phyloP scores from a whole-genome alignment of 768 basidiomycete genomes.

The Kwoniella dejecticola region DNA sequence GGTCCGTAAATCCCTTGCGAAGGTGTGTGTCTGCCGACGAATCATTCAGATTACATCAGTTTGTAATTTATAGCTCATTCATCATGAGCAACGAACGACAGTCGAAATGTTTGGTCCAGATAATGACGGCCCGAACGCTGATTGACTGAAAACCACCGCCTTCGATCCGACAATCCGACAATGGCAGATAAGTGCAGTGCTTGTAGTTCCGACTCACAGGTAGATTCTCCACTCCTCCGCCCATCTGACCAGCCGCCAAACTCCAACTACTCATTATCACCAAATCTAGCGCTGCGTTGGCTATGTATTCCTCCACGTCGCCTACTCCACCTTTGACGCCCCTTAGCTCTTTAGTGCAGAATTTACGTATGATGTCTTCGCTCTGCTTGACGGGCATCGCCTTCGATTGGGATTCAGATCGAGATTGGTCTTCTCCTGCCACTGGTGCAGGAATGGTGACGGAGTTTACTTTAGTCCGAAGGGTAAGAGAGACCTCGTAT shows the following conservation, averaged over 20 bases:
- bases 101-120: not conserved
- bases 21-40: conserved; percentile 74
- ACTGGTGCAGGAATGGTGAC: no score
- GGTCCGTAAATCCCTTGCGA: conserved; percentile 84
- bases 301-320: conserved; percentile 83
- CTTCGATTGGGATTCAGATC: not conserved
- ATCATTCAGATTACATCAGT: no score
- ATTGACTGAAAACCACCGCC: not conserved
- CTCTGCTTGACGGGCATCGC: conserved; percentile 50
- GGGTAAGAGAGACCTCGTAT: conserved; percentile 67
- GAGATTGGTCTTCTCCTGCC: not conserved
- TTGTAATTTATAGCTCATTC: not conserved
- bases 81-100: not conserved
- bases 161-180: not conserved
- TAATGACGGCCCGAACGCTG: not conserved
- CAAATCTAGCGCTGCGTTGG: conserved; percentile 85
- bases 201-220: conserved; percentile 62
- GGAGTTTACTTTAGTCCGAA: conserved; percentile 56
- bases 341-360: conserved; percentile 80
- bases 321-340: conserved; percentile 70
- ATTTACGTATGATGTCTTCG: conserved; percentile 73
- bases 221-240: conserved; percentile 64
- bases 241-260: conserved; percentile 63
- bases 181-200: not conserved
- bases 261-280: conserved; percentile 81